Base-by-base conservation (phyloP, 2,329 filamentous ascomycete species). In the Teratosphaeria zuluensis region DNA sequence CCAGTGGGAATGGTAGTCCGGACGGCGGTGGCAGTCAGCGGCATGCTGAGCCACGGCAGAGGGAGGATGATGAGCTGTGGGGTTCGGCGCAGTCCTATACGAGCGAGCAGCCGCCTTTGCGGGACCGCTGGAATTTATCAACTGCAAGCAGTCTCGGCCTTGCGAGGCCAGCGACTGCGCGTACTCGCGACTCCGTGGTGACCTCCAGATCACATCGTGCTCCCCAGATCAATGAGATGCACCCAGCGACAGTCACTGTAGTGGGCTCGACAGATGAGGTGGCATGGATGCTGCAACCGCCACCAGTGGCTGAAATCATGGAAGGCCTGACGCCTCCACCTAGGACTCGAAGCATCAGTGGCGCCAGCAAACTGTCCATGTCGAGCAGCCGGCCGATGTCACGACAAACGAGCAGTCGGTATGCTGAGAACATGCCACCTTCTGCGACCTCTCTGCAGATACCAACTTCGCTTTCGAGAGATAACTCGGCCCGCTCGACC, bases 211-310 rank as follows among this genome's bases (percentile, higher is more conserved):
- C 56, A 9, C 59, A 70, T 67, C 35, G 71, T 63, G 62, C 77
- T 68, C 66, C 74, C 86, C 67, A 90, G 87, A 7, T 90, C 84
- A 72, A 89, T 85, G 74, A 87, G 83, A 58, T 88, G 86, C 14
- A 81, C 79, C 42, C 85, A 83, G 70, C 84, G 78, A 68, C 66
- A 2, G 68, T 72, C 32, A 70, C 68, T 8, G 69, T 64, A 12
- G 64, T 71, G 33, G 55, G 61, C 21, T 63, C 64, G 11, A 59
- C 62, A 19, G 84, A 85, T 57, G 90, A 89, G 60, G 87, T 88
- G 57, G 82, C 81, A 68, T 96, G 92, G 92, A 96, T 96, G 91
- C 78, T 95, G 56, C 90, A 95, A 69, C 92, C 92, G 1, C 90
- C 91, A 1, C 92, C 92, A n/a, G 84, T 87, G 35, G 90, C 92